Conservation (phyloP, 495 filamentous ascomycete species). For the Talaromyces thailandensis region DNA sequence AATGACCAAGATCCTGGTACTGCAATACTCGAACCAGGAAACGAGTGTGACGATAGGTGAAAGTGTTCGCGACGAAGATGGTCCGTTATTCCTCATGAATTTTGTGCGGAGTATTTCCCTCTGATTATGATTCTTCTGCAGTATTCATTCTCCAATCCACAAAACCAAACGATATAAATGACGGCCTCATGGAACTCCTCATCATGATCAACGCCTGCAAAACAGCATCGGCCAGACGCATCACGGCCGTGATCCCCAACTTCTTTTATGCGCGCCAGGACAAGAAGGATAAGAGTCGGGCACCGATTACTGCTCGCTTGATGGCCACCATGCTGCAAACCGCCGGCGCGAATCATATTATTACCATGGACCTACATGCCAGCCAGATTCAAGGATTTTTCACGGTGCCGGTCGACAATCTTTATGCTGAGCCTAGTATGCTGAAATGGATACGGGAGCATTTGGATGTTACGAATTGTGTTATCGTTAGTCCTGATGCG, state of each 20-base stretch:
- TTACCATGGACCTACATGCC: slow-evolving; percentile 74
- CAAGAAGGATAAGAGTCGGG: slow-evolving; percentile 96
- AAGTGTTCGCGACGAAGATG: slow-evolving; percentile 93
- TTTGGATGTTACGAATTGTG: slow-evolving; percentile 69
- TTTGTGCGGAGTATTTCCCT: neutral
- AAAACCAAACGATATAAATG: slow-evolving; percentile 92
- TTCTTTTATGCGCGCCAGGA: slow-evolving; percentile 99
- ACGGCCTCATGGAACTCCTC: slow-evolving; percentile 95
- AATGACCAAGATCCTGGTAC: slow-evolving; percentile 81
- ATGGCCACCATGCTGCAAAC: slow-evolving; percentile 98
- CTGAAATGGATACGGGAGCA: slow-evolving; percentile 87
- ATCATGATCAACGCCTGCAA: slow-evolving; percentile 99
- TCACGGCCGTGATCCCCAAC: slow-evolving; percentile 90
- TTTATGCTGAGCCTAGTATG: slow-evolving; percentile 93
- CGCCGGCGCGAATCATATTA: slow-evolving; percentile 78
- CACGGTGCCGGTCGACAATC: slow-evolving; percentile 94
- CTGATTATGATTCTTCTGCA: slow-evolving; percentile 19
- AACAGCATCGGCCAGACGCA: slow-evolving; percentile 86
- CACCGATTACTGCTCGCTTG: slow-evolving; percentile 76
- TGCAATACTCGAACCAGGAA: slow-evolving; percentile 97
- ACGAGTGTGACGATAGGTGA: slow-evolving; percentile 96
- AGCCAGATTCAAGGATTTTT: slow-evolving; percentile 80
- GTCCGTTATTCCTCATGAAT: slow-evolving; percentile 31
- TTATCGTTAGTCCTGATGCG: slow-evolving; percentile 94
- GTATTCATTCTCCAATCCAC: slow-evolving; percentile 97